A percentile compares a stretch with the other conserved stretches of the same genome.
phyloP scores from a whole-genome alignment of 768 basidiomycete species.

The Coprinopsis marcescibilis region DNA sequence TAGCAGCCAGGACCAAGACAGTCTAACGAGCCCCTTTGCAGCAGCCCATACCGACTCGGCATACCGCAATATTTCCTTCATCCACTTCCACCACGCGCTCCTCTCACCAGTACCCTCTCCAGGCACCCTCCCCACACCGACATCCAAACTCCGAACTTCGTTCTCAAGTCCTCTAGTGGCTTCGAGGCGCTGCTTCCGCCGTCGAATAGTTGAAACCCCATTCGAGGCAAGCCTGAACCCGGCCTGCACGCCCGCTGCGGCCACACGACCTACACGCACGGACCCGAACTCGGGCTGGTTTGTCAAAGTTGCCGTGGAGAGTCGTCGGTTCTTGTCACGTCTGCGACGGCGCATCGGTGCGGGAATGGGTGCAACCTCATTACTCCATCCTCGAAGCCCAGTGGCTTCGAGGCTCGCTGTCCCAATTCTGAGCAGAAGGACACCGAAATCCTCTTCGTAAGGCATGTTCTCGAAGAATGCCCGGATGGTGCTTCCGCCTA shows the following conservation, averaged over 20 bases:
- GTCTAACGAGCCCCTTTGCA: slow-evolving; percentile 17
- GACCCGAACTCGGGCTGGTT: slow-evolving; percentile 18
- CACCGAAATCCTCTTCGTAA: slow-evolving; percentile 68
- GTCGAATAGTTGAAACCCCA: background rate
- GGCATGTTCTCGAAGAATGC: slow-evolving; percentile 33
- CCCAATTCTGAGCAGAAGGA: slow-evolving; percentile 65
- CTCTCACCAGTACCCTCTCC: slow-evolving; percentile 11
- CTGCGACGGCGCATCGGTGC: slow-evolving; percentile 12
- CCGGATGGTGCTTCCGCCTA: slow-evolving; percentile 8
- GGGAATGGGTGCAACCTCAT: slow-evolving; percentile 59
- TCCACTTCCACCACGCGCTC: slow-evolving; percentile 15
- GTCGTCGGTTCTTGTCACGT: background rate
- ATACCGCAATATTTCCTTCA: slow-evolving; percentile 16
- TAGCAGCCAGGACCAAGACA: slow-evolving; percentile 14
- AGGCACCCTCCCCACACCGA: slow-evolving; percentile 16
- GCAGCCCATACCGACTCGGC: slow-evolving; percentile 21
- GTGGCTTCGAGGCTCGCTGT: slow-evolving; percentile 75
- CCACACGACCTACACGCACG: slow-evolving; percentile 27
- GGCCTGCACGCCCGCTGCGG: slow-evolving; percentile 24
- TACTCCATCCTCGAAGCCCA: slow-evolving; percentile 62
- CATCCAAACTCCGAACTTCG: slow-evolving; percentile 24
- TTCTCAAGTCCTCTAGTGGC: slow-evolving; percentile 16
- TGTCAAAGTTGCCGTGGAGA: slow-evolving; percentile 11
- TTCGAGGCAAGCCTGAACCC: slow-evolving; percentile 10
- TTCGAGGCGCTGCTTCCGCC: background rate